These are phyloP conservation scores for Chalciporus chontae DNA, from an alignment of 768 basidiomycete genomes.

Conservation along the genomic window DNA sequence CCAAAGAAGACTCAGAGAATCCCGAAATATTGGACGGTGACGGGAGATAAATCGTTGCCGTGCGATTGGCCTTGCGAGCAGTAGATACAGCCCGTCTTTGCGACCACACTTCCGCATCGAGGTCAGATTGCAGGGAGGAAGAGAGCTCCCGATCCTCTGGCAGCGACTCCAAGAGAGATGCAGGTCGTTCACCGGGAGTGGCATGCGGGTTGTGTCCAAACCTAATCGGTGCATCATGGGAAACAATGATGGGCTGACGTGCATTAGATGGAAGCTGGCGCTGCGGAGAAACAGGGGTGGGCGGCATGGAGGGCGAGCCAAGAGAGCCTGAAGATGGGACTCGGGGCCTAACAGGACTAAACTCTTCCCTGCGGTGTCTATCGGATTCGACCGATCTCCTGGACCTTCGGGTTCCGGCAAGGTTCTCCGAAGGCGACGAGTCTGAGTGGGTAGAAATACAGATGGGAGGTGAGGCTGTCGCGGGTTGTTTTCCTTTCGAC, in stretches of 20 bases:
- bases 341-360: slow-evolving; percentile 16
- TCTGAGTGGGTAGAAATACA: slow-evolving; percentile 15
- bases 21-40: slow-evolving; percentile 5
- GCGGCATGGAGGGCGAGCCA: slow-evolving; percentile 25
- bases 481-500: slow-evolving; percentile 14
- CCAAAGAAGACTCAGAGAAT: slow-evolving; percentile 4
- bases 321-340: slow-evolving; percentile 22
- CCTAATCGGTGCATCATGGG: slow-evolving; percentile 21
- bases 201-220: slow-evolving; percentile 30
- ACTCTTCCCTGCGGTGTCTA: slow-evolving; percentile 4
- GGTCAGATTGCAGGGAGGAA: slow-evolving; percentile 13
- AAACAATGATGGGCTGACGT: slow-evolving; percentile 20
- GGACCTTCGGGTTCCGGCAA: slow-evolving; percentile 1
- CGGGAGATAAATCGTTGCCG: slow-evolving; percentile 17
- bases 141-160: slow-evolving; percentile 49
- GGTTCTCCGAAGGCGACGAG: slow-evolving; percentile 24
- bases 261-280: slow-evolving; percentile 14
- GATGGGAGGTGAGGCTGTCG: not conserved
- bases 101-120: not conserved
- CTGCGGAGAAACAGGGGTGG: slow-evolving; percentile 17
- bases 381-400: slow-evolving; percentile 2
- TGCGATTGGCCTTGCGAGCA: slow-evolving; percentile 16
- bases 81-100: slow-evolving; percentile 11
- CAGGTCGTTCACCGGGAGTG: slow-evolving; percentile 12
- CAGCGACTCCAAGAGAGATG: slow-evolving; percentile 40